Base-by-base conservation (phyloP, 805 yeast species). In the Myxozyma lipomycoides region DNA sequence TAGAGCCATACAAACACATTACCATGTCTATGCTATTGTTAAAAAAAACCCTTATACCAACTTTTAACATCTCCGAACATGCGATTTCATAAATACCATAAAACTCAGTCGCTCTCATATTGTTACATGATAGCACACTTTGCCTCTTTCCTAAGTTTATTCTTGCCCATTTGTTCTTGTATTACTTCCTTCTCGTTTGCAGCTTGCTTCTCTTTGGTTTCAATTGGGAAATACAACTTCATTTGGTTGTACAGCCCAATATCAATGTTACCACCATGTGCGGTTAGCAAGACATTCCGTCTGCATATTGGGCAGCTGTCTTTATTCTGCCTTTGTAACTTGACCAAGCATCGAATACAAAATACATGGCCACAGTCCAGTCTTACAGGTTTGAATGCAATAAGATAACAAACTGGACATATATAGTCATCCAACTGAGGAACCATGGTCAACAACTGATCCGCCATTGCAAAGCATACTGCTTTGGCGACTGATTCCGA, bases 391-490 rank as follows among this genome's bases (percentile, higher is more conserved):
- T 83, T 82, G 67, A 75, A 84, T 0, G 89, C 88, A 41, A 84
- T 74, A 2, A 78, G 73, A 64, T 78, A 76, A 63, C 93, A 84
- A 7, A 84, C 79, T 1, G 90, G 87, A 62, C 93, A 84, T 1
- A 79, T 70, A 61, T 83, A 84, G 63, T 85, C 91, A 43, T 84
- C 90, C 3, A 85, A 67, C 63, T 83, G 90, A 1, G 93, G 93
- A 1, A 83, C 69, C 1, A 84, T 65, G 25, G 75, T 73, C 34
- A 84, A 64, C 17, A 84, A 65, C 23, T 78, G 72, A 22, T 70
- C 71, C 30, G 84, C 79, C 25, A 82, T 73, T 25, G 56, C 45
- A 34, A 67, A 73, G 61, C 84, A 81, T 22, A 82, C 72, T 19
- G 75, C 72, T 56, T 74, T 76, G 0, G 83, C 77, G 40, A 82